These are phyloP conservation scores for Pseudogymnoascus sp. DNA, from an alignment of 2,329 filamentous ascomycete species.

Conservation along the genomic window DNA sequence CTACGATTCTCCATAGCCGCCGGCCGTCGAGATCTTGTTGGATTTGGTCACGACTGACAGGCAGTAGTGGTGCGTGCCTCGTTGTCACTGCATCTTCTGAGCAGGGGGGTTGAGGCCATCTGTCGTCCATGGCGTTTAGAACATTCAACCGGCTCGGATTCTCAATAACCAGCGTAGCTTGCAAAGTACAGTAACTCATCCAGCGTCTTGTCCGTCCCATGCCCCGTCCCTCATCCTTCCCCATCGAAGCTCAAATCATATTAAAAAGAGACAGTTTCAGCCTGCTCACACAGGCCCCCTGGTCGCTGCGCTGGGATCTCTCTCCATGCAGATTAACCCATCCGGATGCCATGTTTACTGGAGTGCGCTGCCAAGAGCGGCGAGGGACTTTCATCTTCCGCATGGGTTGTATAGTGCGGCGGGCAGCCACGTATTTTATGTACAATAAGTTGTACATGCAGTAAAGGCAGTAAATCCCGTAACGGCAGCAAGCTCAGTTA, in stretches of 20 bases:
- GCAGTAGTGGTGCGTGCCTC: neutral
- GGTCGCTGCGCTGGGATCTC: neutral
- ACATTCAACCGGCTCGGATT: slow-evolving; percentile 3
- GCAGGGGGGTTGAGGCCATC: neutral
- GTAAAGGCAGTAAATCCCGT: neutral
- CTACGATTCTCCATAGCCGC: neutral
- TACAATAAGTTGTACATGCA: neutral
- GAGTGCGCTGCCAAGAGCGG: neutral
- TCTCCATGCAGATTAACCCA: neutral
- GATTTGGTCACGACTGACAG: neutral
- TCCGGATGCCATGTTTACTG: neutral
- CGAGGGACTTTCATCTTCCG: neutral
- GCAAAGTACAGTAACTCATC: neutral
- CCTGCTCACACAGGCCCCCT: neutral
- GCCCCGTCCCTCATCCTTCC: neutral
- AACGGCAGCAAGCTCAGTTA: neutral
- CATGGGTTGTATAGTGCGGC: neutral
- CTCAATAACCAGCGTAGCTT: neutral
- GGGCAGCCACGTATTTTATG: neutral
- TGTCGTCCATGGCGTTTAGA: neutral
- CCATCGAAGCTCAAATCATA: neutral
- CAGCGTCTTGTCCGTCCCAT: neutral
- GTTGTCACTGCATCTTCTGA: neutral
- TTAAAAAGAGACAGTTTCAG: neutral
- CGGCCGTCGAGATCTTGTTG: neutral